Conservation (phyloP, 2,329 filamentous ascomycete genomes). For the Botrytis medusae region DNA sequence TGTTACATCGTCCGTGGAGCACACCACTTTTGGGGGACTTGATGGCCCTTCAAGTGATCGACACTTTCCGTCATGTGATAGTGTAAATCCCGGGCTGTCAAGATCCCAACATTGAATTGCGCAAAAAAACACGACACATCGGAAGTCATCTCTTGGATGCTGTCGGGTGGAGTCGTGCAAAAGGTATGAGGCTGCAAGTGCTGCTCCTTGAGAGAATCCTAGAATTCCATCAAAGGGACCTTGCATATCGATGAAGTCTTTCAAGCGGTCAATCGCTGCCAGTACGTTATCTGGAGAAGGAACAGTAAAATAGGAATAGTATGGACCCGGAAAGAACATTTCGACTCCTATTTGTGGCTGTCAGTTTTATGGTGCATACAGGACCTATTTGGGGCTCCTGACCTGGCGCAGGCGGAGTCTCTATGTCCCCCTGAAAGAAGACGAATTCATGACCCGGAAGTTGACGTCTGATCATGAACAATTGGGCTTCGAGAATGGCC, state of each 20-base stretch:
- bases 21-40: not conserved
- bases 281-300: not conserved
- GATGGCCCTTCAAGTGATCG: not conserved
- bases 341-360: not conserved
- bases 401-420: not conserved
- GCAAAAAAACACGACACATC: not conserved
- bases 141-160: not conserved
- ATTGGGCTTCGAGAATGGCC: not conserved
- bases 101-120: not conserved
- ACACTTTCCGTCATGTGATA: not conserved
- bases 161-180: not conserved
- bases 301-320: not conserved
- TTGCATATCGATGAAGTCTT: slow-evolving; percentile 45
- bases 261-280: not conserved
- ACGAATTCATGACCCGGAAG: not conserved
- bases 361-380: not conserved
- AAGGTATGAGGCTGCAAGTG: slow-evolving; percentile 28
- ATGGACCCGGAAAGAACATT: not conserved
- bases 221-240: slow-evolving; percentile 54
- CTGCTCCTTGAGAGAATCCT: slow-evolving; percentile 61
- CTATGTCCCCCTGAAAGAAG: not conserved
- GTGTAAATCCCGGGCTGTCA: not conserved
- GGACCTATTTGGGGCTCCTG: not conserved
- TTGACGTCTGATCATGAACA: not conserved
- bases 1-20: not conserved